Evolutionary conservation across 2,329 filamentous ascomycete species (phyloP), one percentile per base, ranked within the genome.

Genomic region (Gaeumannomyces tritici): DNA sequence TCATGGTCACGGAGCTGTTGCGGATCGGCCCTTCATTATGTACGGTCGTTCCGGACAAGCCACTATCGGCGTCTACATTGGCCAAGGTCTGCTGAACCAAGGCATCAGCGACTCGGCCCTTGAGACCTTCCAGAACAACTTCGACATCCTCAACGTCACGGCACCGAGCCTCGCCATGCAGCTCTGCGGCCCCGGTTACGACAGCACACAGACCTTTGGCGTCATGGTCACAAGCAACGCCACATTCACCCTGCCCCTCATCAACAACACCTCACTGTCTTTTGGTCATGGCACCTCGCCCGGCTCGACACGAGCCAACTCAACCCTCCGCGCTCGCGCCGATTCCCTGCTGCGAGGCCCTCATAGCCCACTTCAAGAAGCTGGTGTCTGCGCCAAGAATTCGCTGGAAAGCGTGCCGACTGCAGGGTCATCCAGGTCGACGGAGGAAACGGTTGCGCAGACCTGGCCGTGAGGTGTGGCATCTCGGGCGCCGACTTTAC

Each of bases 51-150:
- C 67, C 58, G 70, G 67, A 3, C 66, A 67, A 55, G 69, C 69
- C 51, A 69, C 69, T 15, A 62, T 73, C 27, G 73, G 75, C 57
- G 47, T 76, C 56, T 76, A 76, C 62, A 70, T 76, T n/a, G 74
- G 75, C 64, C 68, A 67, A 57, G 69, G 64, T 61, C 64, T 74
- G 57, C 68, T 68, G 60, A 68, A 65, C 60, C 65, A 71, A 65
- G 66, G 66, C 62, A 57, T 73, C 27, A 67, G 65, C 62, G 56
- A 60, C 12, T 67, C 69, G 33, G 73, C 71, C 28, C 68, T 75
- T n/a, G 60, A 61, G 59, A 62, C 62, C 5, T 69, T 75, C 9
- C 61, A 73, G 58, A 62, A 70, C 55, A 67, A 64, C 54, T 64
- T 71, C 24, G 63, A 64, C 33, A 64, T 63, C 6, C 62, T 70